A percentile compares a stretch with the other conserved stretches of the same genome.
These are phyloP conservation scores for Fusarium nanum DNA, from an alignment of 2,329 filamentous ascomycete species.

Conservation along the genomic window DNA sequence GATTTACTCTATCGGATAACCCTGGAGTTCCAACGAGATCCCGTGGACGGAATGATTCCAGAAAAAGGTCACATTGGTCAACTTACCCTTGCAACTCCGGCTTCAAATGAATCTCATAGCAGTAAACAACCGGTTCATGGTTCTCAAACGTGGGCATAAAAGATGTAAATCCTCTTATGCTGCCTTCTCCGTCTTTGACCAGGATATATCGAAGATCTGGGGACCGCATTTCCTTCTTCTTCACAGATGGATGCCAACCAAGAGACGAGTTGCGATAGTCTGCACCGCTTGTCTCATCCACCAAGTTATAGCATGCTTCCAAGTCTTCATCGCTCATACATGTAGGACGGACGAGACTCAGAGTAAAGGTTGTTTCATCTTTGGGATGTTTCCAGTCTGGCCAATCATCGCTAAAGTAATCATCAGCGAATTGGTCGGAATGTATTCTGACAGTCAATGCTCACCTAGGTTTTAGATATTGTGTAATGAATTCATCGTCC, in stretches of 20 bases:
- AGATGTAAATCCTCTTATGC: constrained; percentile 69
- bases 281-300: constrained; percentile 71
- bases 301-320: constrained; percentile 64
- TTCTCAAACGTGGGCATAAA: constrained; percentile 79
- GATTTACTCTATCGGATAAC: neutral
- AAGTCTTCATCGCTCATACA: constrained; percentile 59
- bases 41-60: constrained; percentile 5
- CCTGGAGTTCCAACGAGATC: neutral
- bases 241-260: constrained; percentile 72
- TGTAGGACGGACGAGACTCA: constrained; percentile 57
- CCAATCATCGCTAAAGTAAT: constrained; percentile 47
- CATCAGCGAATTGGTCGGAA: neutral
- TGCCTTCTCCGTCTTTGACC: constrained; percentile 55
- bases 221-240: constrained; percentile 75
- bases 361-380: constrained; percentile 54
- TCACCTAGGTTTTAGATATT: constrained; percentile 62
- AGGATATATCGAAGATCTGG: constrained; percentile 76
- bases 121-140: constrained; percentile 74
- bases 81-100: constrained; percentile 65
- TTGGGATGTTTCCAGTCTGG: constrained; percentile 64
- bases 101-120: constrained; percentile 81
- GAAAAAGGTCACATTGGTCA: neutral
- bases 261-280: constrained; percentile 72
- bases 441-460: constrained; percentile 11
- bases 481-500: constrained; percentile 60